A percentile compares a stretch with the other conserved stretches of the same genome.
Evolutionary conservation across 116 monocot genomes (phyloP).

Genomic region (Thalassia testudinum): DNA sequence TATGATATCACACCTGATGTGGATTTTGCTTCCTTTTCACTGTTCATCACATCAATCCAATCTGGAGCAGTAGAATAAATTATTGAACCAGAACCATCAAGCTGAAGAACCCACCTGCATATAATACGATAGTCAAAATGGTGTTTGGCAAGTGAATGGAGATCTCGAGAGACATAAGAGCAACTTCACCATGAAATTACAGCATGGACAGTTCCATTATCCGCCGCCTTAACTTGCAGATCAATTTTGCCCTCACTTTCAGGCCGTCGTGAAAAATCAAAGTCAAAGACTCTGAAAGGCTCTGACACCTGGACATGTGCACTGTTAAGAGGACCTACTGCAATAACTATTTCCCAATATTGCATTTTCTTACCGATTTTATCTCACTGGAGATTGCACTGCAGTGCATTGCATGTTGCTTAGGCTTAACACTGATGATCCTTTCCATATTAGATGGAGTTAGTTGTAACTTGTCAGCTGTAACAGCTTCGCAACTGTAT

Average conservation of each 20-base stretch:
- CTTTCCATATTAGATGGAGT: conserved; percentile 33
- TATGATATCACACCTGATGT: too few species aligned
- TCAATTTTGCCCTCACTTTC: conserved; percentile 55
- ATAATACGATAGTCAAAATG: conserved; percentile 3
- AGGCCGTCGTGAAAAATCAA: conserved; percentile 83
- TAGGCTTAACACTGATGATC: conserved; percentile 33
- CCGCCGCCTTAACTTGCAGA: conserved; percentile 27
- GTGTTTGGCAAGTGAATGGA: not conserved
- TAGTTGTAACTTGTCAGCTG: conserved; percentile 55
- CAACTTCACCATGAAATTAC: conserved; percentile 77
- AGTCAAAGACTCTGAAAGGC: conserved; percentile 96
- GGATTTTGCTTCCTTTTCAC: too few species aligned
- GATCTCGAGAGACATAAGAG: not conserved
- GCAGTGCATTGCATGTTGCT: conserved; percentile 84
- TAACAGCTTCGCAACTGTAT: conserved; percentile 35
- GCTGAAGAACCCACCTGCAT: conserved; percentile 95
- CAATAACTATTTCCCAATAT: not conserved
- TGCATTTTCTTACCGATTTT: conserved; percentile 42
- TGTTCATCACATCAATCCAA: conserved; percentile 28
- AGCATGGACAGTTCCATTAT: conserved; percentile 68
- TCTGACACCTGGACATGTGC: conserved; percentile 61
- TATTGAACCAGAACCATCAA: conserved; percentile 70
- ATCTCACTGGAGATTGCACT: conserved; percentile 43
- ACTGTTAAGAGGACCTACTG: too few species aligned
- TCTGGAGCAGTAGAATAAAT: conserved; percentile 84